Percentiles rank a stretch among this genome's conserved stretches.
phyloP scores from a whole-genome alignment of 1,284 basidiomycete species.

The Moniliella sp. region DNA sequence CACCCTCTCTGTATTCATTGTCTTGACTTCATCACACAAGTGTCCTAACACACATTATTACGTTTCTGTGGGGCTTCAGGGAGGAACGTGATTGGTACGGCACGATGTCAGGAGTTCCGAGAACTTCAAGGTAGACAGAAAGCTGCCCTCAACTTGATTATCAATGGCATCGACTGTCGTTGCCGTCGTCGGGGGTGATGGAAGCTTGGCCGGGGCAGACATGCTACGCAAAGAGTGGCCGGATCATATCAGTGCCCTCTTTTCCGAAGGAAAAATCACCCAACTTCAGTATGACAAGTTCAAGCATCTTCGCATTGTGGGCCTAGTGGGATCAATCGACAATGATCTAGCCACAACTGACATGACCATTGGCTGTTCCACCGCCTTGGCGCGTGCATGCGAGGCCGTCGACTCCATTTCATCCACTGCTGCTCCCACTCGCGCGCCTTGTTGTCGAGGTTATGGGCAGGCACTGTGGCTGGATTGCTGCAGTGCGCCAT shows the following conservation, averaged over 20 bases:
- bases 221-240: conserved; percentile 86
- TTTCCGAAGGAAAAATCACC: conserved; percentile 51
- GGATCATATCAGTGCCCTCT: conserved; percentile 50
- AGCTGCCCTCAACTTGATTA: conserved; percentile 74
- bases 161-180: conserved; percentile 83
- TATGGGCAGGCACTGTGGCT: conserved; percentile 95
- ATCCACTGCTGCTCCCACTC: conserved; percentile 88
- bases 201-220: conserved; percentile 85
- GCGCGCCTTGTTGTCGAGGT: conserved; percentile 88
- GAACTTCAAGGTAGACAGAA: conserved; percentile 62
- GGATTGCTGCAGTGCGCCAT: conserved; percentile 83
- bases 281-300: conserved; percentile 51
- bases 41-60: no score
- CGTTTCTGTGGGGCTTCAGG: no score
- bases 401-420: conserved; percentile 98
- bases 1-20: no score
- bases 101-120: conserved; percentile 68
- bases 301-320: conserved; percentile 76
- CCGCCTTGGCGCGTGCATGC: conserved; percentile 83
- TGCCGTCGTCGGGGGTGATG: conserved; percentile 93
- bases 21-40: no score
- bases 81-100: conserved; percentile 90
- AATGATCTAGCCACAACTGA: conserved; percentile 98
- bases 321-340: conserved; percentile 90
- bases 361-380: conserved; percentile 83